phyloP scores from a whole-genome alignment of 768 basidiomycete species.

The Kwoniella europaea region DNA sequence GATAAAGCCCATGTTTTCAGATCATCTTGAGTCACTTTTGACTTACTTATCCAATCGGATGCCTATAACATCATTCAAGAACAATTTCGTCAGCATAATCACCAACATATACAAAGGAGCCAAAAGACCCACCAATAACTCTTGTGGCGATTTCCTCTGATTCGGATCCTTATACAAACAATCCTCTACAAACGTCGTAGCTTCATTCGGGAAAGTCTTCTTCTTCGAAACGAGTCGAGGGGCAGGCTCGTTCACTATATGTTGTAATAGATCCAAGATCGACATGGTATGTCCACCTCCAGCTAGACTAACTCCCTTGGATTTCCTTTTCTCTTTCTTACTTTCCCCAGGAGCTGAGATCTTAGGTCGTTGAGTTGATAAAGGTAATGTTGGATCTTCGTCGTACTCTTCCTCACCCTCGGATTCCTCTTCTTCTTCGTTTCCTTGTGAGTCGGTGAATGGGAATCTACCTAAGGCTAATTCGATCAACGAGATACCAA shows the following conservation, averaged over 20 bases:
- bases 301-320: constrained; percentile 87
- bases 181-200: constrained; percentile 83
- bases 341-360: constrained; percentile 63
- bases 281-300: constrained; percentile 98
- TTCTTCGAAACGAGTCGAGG: constrained; percentile 72
- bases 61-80: constrained; percentile 18
- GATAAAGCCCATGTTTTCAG: constrained; percentile 40
- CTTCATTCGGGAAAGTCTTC: constrained; percentile 72
- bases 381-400: constrained; percentile 49
- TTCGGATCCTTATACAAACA: constrained; percentile 91
- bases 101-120: background rate
- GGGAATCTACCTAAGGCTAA: constrained; percentile 96
- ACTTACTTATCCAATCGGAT: constrained; percentile 43
- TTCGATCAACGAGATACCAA: constrained; percentile 95
- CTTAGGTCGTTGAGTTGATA: constrained; percentile 53
- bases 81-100: background rate
- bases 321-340: constrained; percentile 68
- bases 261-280: constrained; percentile 92
- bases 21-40: constrained; percentile 39
- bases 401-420: constrained; percentile 18
- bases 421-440: constrained; percentile 26
- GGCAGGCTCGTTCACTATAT: constrained; percentile 98
- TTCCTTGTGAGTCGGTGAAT: constrained; percentile 66
- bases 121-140: constrained; percentile 63
- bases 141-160: constrained; percentile 80